These are phyloP conservation scores for Aspergillus caelatus DNA, from an alignment of 2,329 filamentous ascomycete genomes.

Conservation along the genomic window DNA sequence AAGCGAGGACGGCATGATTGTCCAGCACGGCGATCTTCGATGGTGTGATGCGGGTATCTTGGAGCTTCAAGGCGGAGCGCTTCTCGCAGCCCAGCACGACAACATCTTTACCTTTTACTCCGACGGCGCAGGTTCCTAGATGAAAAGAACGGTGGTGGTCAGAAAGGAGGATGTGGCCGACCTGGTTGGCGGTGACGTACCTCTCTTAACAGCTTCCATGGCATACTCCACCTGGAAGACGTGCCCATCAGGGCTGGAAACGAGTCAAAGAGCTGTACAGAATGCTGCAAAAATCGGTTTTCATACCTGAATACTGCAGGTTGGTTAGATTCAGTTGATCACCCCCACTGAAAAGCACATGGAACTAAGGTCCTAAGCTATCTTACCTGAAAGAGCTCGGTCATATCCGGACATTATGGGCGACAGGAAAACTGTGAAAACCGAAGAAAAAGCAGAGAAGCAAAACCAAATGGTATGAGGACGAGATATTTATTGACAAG, in stretches of 20 bases:
- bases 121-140: constrained; percentile 92
- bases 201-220: constrained; percentile 97
- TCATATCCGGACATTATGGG: constrained; percentile 85
- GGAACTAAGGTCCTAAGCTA: constrained; percentile 37
- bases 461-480: constrained; percentile 10
- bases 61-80: constrained; percentile 97
- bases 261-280: constrained; percentile 47
- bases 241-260: constrained; percentile 88
- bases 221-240: constrained; percentile 99
- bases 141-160: constrained; percentile 10
- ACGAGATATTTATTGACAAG: constrained; percentile 7
- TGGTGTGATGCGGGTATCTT: constrained; percentile 98
- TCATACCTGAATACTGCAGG: constrained; percentile 77
- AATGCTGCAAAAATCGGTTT: constrained; percentile 4
- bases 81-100: constrained; percentile 98
- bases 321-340: constrained; percentile 42
- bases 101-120: constrained; percentile 91
- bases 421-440: constrained; percentile 5
- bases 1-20: constrained; percentile 93
- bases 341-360: constrained; percentile 5
- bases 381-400: constrained; percentile 94
- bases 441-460: neutral
- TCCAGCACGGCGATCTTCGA: constrained; percentile 98
- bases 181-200: constrained; percentile 50
- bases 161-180: neutral